These are phyloP conservation scores for Auriscalpium vulgare DNA, from an alignment of 768 basidiomycete species.

Conservation along the genomic window DNA sequence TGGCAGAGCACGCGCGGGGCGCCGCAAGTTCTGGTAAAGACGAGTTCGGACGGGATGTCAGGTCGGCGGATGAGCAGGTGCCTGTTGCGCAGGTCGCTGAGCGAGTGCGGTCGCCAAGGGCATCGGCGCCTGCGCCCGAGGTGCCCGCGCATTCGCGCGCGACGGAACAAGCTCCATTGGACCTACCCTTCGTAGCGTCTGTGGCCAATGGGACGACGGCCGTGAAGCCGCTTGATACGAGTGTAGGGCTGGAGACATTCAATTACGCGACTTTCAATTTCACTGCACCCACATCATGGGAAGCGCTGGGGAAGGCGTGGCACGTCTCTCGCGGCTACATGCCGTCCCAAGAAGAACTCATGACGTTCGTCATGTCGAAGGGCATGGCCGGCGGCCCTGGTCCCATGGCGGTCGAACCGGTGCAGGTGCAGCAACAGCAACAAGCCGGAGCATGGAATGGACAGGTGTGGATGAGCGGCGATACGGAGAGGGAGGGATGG, in stretches of 20 bases:
- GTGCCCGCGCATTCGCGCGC: slow-evolving; percentile 16
- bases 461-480: slow-evolving; percentile 5
- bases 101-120: slow-evolving; percentile 13
- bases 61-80: slow-evolving; percentile 38
- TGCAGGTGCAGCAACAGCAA: slow-evolving; percentile 1
- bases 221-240: background rate
- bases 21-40: slow-evolving; percentile 47
- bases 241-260: slow-evolving; percentile 51
- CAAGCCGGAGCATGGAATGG: background rate
- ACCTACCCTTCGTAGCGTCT: background rate
- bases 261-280: slow-evolving; percentile 68
- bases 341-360: slow-evolving; percentile 70
- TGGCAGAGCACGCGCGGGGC: slow-evolving; percentile 1
- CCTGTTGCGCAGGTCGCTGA: slow-evolving; percentile 3
- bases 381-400: slow-evolving; percentile 17
- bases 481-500: slow-evolving; percentile 4
- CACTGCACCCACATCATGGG: slow-evolving; percentile 69
- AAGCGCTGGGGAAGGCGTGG: slow-evolving; percentile 76
- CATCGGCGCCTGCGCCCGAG: slow-evolving; percentile 27
- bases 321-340: slow-evolving; percentile 53
- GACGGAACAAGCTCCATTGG: background rate
- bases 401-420: background rate
- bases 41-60: slow-evolving; percentile 82
- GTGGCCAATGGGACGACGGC: background rate
- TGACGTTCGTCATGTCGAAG: slow-evolving; percentile 56